phyloP scores from a whole-genome alignment of 106 monocot species.

The Allium cepa region DNA sequence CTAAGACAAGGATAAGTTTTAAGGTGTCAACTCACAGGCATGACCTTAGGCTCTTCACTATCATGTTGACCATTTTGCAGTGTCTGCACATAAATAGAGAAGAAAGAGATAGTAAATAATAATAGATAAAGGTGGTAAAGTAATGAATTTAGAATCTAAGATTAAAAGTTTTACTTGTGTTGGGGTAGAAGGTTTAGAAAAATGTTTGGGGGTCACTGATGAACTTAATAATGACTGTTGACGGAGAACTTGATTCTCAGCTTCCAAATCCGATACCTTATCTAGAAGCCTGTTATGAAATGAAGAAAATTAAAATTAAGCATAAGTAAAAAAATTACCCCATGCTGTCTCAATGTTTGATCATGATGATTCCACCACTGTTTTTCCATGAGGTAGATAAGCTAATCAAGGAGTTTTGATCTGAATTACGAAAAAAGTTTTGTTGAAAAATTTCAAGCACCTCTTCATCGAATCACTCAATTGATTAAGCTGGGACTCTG shows the following conservation, averaged over 20 bases:
- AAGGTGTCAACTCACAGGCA: not conserved
- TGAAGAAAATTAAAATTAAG: not conserved
- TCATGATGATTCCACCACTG: not conserved
- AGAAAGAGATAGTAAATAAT: no score
- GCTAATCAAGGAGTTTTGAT: no score
- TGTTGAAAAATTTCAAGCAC: slow-evolving; percentile 22
- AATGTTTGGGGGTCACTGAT: slow-evolving; percentile 40
- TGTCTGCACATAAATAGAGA: slow-evolving; percentile 12
- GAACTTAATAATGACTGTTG: slow-evolving; percentile 49
- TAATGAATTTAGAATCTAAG: not conserved
- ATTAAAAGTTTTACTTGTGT: slow-evolving; percentile 29
- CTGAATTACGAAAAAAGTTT: not conserved
- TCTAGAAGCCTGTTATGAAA: slow-evolving; percentile 47
- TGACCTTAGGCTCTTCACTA: slow-evolving; percentile 37
- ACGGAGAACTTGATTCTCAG: slow-evolving; percentile 91
- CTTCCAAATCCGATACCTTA: slow-evolving; percentile 72
- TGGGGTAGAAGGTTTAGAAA: slow-evolving; percentile 32
- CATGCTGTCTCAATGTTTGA: not conserved
- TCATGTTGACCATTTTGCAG: slow-evolving; percentile 52
- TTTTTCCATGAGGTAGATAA: no score
- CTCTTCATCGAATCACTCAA: slow-evolving; percentile 74
- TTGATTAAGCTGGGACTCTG: slow-evolving; percentile 53
- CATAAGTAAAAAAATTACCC: not conserved
- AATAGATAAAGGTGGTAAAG: no score
- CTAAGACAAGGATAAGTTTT: no score